Base-by-base conservation (phyloP, 192 early-diverging fungal genomes). In the Mycoemilia scoparia region DNA sequence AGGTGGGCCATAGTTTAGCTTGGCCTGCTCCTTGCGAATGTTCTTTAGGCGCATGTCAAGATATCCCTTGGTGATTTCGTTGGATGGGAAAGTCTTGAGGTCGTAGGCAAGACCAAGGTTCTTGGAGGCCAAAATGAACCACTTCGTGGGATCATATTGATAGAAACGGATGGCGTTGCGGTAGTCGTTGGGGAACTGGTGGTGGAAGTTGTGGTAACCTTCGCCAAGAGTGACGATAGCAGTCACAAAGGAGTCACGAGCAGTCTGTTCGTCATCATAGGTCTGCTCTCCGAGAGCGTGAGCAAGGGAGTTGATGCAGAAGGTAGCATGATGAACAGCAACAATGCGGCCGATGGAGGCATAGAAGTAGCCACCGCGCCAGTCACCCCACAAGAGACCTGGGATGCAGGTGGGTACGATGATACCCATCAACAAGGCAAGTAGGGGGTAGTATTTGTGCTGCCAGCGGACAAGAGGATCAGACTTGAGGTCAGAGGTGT, bases 131-230 rank as follows among this genome's bases (percentile, higher is more conserved):
- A 50, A 60, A 32, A 86, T 84, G 15, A 86, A 39, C 83, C 83
- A 86, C 58, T 84, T 86, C 46, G 81, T 82, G 13, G 82, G 82
- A 37, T 84, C 79, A 41, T 79, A 84, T 56, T 83, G 76, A 38
- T 68, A 74, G 42, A 70, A 71, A 29, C 48, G 45, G 45, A 83
- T 80, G 19, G 79, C 82, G 38, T 85, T 85, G 32, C 82, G 73
- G 57, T 82, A 85, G 56, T 85, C 82, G 40, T 74, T 67, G 31
- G 82, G 82, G 62, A 83, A 85, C 57, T 83, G 70, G 52, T 85
- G 82, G 46, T 85, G 82, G 61, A 78, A 79, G 60, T 84, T 84
- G 67, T 84, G 82, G 54, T 83, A 79, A 11, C 79, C 81, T 46
- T 84, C 81, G 39, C 81, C 79, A 39, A 80, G 36, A 9, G 81